A percentile compares a stretch with the other conserved stretches of the same genome.
These are phyloP conservation scores for Phytophthora sp. DNA, from an alignment of 352 stramenopile species.

Conservation along the genomic window DNA sequence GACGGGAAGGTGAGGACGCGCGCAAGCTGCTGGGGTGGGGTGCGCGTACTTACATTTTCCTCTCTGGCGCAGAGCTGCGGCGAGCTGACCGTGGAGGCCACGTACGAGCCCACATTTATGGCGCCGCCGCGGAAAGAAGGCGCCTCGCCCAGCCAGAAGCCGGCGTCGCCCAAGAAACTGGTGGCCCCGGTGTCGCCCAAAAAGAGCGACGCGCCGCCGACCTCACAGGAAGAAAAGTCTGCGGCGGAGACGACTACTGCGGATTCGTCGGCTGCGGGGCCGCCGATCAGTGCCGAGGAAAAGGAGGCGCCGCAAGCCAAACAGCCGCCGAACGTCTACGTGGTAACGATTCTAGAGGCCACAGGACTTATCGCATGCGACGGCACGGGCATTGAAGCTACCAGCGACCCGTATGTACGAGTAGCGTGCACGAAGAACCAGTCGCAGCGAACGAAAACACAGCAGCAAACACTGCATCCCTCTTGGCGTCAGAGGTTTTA, in stretches of 20 bases:
- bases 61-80: conserved; percentile 30
- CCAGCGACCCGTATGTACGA: conserved; percentile 75
- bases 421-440: conserved; percentile 62
- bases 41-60: not conserved
- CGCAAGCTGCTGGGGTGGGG: too few relatives aligned
- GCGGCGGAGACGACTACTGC: not conserved
- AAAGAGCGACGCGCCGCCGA: not conserved
- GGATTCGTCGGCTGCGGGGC: not conserved
- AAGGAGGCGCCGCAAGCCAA: not conserved
- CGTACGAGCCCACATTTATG: conserved; percentile 53
- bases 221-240: conserved; percentile 15
- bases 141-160: conserved; percentile 1
- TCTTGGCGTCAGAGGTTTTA: conserved; percentile 79
- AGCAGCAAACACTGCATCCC: conserved; percentile 69
- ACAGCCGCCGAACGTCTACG: conserved; percentile 56
- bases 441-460: conserved; percentile 61
- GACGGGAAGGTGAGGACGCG: conserved; percentile 13
- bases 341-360: conserved; percentile 72
- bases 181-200: not conserved
- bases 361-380: conserved; percentile 60
- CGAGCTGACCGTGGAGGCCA: conserved; percentile 45
- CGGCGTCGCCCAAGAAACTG: conserved; percentile 7
- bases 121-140: conserved; percentile 15
- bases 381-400: conserved; percentile 55
- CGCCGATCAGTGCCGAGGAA: not conserved